Conservation (phyloP, 1,284 basidiomycete genomes). For the Leccinum solheimii region DNA sequence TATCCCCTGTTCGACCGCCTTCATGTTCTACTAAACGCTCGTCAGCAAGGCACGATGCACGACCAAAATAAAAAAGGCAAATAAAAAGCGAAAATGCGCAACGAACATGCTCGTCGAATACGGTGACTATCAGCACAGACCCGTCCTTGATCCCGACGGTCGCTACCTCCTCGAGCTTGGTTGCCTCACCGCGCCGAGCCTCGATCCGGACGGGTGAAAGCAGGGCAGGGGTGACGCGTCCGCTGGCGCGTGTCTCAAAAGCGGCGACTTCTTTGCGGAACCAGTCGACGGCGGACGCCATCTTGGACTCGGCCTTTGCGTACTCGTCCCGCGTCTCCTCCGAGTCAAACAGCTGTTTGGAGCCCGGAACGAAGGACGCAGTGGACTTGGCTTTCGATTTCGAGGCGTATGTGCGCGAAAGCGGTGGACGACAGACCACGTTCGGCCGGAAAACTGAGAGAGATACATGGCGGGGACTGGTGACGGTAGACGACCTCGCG, state of each 20-base stretch:
- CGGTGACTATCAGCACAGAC: constrained; percentile 64
- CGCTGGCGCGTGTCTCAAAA: constrained; percentile 68
- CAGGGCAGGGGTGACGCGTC: constrained; percentile 70
- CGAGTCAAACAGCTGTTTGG: constrained; percentile 54
- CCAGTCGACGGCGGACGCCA: constrained; percentile 64
- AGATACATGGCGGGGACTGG: not conserved
- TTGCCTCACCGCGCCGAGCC: constrained; percentile 39
- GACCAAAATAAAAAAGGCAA: not conserved
- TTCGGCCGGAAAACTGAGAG: not conserved
- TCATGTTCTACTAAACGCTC: constrained; percentile 57
- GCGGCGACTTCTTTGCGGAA: constrained; percentile 68
- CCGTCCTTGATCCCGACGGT: constrained; percentile 79
- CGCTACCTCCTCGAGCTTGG: constrained; percentile 65
- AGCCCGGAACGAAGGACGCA: constrained; percentile 53
- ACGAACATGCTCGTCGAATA: constrained; percentile 73
- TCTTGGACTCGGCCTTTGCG: constrained; percentile 57
- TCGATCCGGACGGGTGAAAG: constrained; percentile 68
- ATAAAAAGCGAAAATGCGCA: not conserved
- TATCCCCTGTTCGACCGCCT: constrained; percentile 68
- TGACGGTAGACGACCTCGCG: not conserved
- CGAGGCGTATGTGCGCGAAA: constrained; percentile 32
- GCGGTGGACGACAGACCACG: not conserved
- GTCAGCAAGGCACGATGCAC: constrained; percentile 3
- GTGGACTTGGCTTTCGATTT: constrained; percentile 46
- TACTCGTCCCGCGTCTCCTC: constrained; percentile 53